These are phyloP conservation scores for Bolboschoenus planiculmis DNA, from an alignment of 176 grass and related monocot species.

Conservation along the genomic window DNA sequence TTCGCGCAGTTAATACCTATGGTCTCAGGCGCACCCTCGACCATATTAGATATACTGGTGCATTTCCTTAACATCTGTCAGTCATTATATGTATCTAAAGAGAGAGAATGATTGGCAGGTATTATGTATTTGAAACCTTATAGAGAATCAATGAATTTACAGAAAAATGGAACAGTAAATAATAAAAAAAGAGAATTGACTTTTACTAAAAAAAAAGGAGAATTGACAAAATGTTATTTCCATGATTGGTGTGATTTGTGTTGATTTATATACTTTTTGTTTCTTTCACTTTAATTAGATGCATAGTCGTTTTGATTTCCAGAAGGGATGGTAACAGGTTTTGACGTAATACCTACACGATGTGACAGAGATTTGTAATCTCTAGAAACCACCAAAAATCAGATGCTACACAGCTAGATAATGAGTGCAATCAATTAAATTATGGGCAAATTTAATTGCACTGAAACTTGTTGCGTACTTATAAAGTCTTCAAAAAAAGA, in stretches of 20 bases:
- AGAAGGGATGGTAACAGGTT: background rate
- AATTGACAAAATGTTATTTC: background rate
- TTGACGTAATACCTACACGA: background rate
- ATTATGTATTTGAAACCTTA: background rate
- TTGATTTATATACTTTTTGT: background rate
- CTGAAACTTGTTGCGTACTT: too few species aligned
- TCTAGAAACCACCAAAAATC: too few species aligned
- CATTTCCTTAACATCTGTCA: conserved; percentile 28
- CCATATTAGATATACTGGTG: conserved; percentile 52
- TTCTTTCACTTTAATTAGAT: background rate
- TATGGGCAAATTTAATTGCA: too few species aligned
- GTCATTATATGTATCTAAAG: background rate
- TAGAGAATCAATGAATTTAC: background rate
- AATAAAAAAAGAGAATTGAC: conserved; percentile 12
- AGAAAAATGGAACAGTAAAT: background rate
- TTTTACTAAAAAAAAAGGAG: too few species aligned
- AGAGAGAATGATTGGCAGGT: background rate
- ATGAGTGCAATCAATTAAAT: background rate
- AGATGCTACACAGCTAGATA: background rate
- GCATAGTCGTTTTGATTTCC: background rate
- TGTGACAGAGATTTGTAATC: background rate
- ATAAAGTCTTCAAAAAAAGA: too few species aligned
- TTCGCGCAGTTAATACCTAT: conserved; percentile 40
- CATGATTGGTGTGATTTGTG: background rate
- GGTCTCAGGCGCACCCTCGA: conserved; percentile 68